These are phyloP conservation scores for Malassezia dermatis DNA, from an alignment of 1,284 basidiomycete genomes.

Conservation along the genomic window DNA sequence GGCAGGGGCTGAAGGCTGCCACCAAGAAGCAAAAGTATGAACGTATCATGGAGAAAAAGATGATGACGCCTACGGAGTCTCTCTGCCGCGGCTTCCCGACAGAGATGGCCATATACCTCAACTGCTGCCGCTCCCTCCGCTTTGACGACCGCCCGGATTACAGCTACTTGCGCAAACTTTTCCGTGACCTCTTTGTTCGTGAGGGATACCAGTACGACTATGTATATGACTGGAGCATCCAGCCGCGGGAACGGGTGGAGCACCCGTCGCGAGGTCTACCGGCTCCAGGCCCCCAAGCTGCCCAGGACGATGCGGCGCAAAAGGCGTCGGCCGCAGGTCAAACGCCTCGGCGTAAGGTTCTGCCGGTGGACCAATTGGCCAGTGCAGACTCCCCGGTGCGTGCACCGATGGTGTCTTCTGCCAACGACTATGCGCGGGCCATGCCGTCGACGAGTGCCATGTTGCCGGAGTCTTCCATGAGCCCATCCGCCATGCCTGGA, in stretches of 20 bases:
- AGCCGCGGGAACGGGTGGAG: slow-evolving; percentile 39
- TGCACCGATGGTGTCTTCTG: neutral
- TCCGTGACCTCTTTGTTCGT: slow-evolving; percentile 49
- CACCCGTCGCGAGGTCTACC: slow-evolving; percentile 19
- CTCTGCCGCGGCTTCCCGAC: slow-evolving; percentile 48
- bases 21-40: slow-evolving; percentile 50
- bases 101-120: slow-evolving; percentile 49
- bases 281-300: slow-evolving; percentile 20
- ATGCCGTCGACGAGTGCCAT: neutral
- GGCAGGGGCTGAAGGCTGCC: slow-evolving; percentile 47
- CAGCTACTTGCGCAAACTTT: slow-evolving; percentile 48
- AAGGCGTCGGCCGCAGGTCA: slow-evolving; percentile 23
- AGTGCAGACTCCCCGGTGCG: neutral
- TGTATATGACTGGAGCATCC: slow-evolving; percentile 48
- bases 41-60: slow-evolving; percentile 49
- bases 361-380: slow-evolving; percentile 20
- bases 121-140: slow-evolving; percentile 48
- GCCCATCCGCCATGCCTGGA: neutral
- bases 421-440: slow-evolving; percentile 10
- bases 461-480: slow-evolving; percentile 4
- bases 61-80: slow-evolving; percentile 48
- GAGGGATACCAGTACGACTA: slow-evolving; percentile 49
- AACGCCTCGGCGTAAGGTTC: slow-evolving; percentile 45
- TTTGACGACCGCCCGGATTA: slow-evolving; percentile 49
- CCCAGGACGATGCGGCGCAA: slow-evolving; percentile 15